Evolutionary conservation across 2,329 filamentous ascomycete species (phyloP).

Genomic region (Fusarium robinianum): DNA sequence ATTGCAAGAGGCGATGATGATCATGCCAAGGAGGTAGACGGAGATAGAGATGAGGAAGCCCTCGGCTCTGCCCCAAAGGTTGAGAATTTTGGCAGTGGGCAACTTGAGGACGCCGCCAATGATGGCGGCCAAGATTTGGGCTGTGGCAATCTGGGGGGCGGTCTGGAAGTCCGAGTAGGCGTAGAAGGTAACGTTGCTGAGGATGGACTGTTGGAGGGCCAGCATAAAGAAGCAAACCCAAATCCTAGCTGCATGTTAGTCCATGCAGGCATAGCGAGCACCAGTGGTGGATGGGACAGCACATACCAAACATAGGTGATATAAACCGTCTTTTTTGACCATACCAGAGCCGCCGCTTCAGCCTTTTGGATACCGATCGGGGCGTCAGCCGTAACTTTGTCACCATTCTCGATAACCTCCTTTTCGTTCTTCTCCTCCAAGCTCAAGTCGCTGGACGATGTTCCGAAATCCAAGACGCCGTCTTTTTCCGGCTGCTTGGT

Average conservation of each 20-base stretch:
- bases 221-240: conserved; percentile 50
- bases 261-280: neutral
- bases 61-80: conserved; percentile 46
- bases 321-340: conserved; percentile 35
- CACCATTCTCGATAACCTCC: conserved; percentile 4
- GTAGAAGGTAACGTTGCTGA: conserved; percentile 36
- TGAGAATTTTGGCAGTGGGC: conserved; percentile 45
- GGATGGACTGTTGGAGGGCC: conserved; percentile 47
- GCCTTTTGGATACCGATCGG: conserved; percentile 39
- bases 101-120: conserved; percentile 37
- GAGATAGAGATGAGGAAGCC: conserved; percentile 41
- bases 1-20: conserved; percentile 62
- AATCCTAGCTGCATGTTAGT: conserved; percentile 38
- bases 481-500: neutral
- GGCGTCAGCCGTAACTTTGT: conserved; percentile 7
- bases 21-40: conserved; percentile 48
- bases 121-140: conserved; percentile 49
- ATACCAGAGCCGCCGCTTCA: conserved; percentile 43
- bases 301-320: conserved; percentile 19
- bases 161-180: conserved; percentile 45
- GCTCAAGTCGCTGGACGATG: neutral
- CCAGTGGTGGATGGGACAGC: neutral
- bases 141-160: conserved; percentile 45
- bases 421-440: conserved; percentile 7
- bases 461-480: neutral